Conservation (phyloP, 2,329 filamentous ascomycete genomes). For the Xylariaceae sp. region DNA sequence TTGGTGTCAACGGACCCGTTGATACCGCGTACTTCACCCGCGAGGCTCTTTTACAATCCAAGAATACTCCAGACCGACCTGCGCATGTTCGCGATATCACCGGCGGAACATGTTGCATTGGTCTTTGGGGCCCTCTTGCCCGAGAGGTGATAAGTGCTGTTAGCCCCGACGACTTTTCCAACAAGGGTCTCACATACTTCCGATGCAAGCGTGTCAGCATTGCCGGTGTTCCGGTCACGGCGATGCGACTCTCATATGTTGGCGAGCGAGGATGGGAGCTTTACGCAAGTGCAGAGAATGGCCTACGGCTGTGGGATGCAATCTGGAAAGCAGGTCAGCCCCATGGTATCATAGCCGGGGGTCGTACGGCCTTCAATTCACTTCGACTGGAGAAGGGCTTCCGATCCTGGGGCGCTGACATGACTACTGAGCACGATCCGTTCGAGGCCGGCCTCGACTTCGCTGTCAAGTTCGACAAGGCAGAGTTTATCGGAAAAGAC, state of each 20-base stretch:
- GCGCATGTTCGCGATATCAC: slow-evolving; percentile 16
- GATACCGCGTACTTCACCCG: slow-evolving; percentile 17
- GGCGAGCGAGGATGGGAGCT: slow-evolving; percentile 17
- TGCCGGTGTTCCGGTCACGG: slow-evolving; percentile 13
- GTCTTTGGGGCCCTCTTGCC: slow-evolving; percentile 15
- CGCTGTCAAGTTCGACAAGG: slow-evolving; percentile 15
- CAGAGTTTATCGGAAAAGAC: slow-evolving; percentile 14
- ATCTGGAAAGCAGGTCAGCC: slow-evolving; percentile 13
- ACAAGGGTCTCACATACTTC: slow-evolving; percentile 14
- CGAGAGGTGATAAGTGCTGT: slow-evolving; percentile 8
- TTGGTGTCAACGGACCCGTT: slow-evolving; percentile 15
- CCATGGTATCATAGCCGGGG: slow-evolving; percentile 15
- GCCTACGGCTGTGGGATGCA: slow-evolving; percentile 13
- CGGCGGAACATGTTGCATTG: slow-evolving; percentile 14
- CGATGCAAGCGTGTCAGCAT: slow-evolving; percentile 16
- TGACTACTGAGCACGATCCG: slow-evolving; percentile 17
- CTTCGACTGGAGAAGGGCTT: slow-evolving; percentile 16
- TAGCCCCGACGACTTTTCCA: slow-evolving; percentile 14
- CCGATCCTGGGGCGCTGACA: slow-evolving; percentile 14
- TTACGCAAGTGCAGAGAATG: slow-evolving; percentile 17
- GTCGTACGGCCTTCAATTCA: slow-evolving; percentile 15
- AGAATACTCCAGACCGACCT: slow-evolving; percentile 1
- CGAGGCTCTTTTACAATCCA: slow-evolving; percentile 12
- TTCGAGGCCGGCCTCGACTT: slow-evolving; percentile 16
- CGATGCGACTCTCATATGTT: slow-evolving; percentile 14